Conservation (phyloP, 2,329 filamentous ascomycete genomes). For the Neonectria magnoliae region DNA sequence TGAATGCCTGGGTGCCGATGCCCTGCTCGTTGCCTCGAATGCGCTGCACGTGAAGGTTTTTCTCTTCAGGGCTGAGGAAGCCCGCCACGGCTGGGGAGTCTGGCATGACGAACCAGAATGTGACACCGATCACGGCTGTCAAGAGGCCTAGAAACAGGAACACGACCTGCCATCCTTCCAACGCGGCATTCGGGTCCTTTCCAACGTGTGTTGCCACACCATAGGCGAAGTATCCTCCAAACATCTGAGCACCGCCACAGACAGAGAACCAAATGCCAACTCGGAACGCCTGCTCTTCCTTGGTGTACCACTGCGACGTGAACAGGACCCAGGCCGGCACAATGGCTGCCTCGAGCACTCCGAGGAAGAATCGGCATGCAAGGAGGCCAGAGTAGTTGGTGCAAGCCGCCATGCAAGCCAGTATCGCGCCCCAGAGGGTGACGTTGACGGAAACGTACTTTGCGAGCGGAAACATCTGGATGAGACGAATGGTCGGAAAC, state of each 20-base stretch:
- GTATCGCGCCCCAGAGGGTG: slow-evolving; percentile 46
- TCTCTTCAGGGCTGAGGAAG: slow-evolving; percentile 20
- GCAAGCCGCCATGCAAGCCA: slow-evolving; percentile 30
- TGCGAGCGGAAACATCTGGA: slow-evolving; percentile 51
- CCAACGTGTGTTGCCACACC: slow-evolving; percentile 33
- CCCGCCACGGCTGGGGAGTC: slow-evolving; percentile 24
- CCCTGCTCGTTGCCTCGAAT: slow-evolving; percentile 31
- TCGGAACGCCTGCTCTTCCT: slow-evolving; percentile 33
- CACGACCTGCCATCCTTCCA: slow-evolving; percentile 29
- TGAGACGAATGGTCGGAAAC: slow-evolving; percentile 50
- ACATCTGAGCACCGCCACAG: slow-evolving; percentile 33
- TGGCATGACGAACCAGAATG: slow-evolving; percentile 31
- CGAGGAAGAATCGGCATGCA: slow-evolving; percentile 30
- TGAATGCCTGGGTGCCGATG: slow-evolving; percentile 31
- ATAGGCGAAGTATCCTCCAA: slow-evolving; percentile 37
- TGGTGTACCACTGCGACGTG: slow-evolving; percentile 36
- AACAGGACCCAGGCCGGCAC: slow-evolving; percentile 31
- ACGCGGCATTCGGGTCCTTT: slow-evolving; percentile 18
- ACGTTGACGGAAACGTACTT: slow-evolving; percentile 51
- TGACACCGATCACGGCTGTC: slow-evolving; percentile 13
- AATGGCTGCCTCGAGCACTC: slow-evolving; percentile 26
- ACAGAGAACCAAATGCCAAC: slow-evolving; percentile 37
- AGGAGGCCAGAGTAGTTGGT: slow-evolving; percentile 26
- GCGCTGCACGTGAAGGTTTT: slow-evolving; percentile 22
- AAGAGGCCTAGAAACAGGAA: slow-evolving; percentile 29